These are phyloP conservation scores for Crepidotus variabilis DNA, from an alignment of 768 basidiomycete genomes.

Conservation along the genomic window DNA sequence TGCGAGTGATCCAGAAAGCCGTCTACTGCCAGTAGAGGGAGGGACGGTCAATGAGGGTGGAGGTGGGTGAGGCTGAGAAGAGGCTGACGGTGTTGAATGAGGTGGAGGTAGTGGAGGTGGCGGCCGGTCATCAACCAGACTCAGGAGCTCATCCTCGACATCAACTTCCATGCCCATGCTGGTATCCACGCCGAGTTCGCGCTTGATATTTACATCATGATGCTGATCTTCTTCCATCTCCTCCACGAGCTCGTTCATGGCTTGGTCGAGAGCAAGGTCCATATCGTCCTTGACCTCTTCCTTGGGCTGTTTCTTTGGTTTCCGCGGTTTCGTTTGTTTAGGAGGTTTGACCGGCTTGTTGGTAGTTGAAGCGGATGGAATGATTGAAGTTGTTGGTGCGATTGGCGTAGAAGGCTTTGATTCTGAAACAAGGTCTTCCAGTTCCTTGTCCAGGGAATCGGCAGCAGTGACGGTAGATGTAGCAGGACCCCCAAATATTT, in stretches of 20 bases:
- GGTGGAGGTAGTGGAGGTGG: conserved; percentile 16
- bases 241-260: conserved; percentile 41
- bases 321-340: background rate
- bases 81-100: conserved; percentile 5
- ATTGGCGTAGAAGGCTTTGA: background rate
- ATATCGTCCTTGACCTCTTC: conserved; percentile 34
- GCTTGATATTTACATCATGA: conserved; percentile 8
- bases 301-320: conserved; percentile 20
- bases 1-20: background rate
- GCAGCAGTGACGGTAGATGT: conserved; percentile 20
- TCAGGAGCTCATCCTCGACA: conserved; percentile 67
- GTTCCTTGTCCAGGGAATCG: conserved; percentile 41
- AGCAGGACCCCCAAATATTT: background rate
- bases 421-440: conserved; percentile 35
- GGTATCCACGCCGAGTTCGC: conserved; percentile 7
- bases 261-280: conserved; percentile 40
- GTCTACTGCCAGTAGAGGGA: background rate
- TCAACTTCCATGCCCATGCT: conserved; percentile 32
- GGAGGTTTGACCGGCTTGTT: conserved; percentile 1
- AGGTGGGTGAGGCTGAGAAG: conserved; percentile 10
- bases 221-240: conserved; percentile 27
- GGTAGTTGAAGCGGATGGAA: conserved; percentile 14
- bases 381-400: conserved; percentile 5
- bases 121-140: conserved; percentile 56
- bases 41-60: conserved; percentile 4